These are phyloP conservation scores for Paramecium caudatum DNA, from an alignment of 73 alveolate genomes.

Conservation along the genomic window DNA sequence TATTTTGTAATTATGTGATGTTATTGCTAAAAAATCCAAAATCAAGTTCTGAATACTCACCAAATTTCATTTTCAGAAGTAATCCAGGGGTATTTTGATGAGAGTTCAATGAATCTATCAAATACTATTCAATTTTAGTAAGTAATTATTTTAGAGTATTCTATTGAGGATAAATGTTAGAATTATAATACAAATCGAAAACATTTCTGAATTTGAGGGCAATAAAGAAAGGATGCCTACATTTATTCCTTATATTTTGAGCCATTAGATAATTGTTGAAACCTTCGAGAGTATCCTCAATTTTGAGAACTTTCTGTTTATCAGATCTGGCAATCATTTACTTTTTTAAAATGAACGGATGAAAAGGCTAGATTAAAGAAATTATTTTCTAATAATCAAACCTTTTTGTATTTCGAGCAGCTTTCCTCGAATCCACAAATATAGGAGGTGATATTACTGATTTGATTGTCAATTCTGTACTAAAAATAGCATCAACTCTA, in stretches of 20 bases:
- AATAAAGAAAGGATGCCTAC: conserved; percentile 60
- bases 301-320: not conserved
- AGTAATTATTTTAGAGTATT: conserved; percentile 14
- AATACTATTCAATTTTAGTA: not conserved
- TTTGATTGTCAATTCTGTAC: not conserved
- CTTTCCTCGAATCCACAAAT: conserved; percentile 28
- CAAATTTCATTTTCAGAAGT: not conserved
- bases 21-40: conserved; percentile 3
- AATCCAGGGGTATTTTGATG: not conserved
- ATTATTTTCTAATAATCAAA: conserved; percentile 14
- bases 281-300: conserved; percentile 51
- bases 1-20: not conserved
- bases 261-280: conserved; percentile 37
- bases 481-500: not conserved
- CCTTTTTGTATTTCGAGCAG: conserved; percentile 61
- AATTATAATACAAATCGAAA: conserved; percentile 42
- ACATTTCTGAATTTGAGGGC: conserved; percentile 14
- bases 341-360: conserved; percentile 28
- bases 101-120: not conserved
- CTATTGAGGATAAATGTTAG: not conserved
- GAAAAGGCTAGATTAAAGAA: conserved; percentile 27
- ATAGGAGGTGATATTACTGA: conserved; percentile 42
- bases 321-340: conserved; percentile 32
- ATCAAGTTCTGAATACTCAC: not conserved
- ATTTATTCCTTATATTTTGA: conserved; percentile 36